Evolutionary conservation across 257 asterid species (phyloP).

Genomic region (Fraxinus pennsylvanica): DNA sequence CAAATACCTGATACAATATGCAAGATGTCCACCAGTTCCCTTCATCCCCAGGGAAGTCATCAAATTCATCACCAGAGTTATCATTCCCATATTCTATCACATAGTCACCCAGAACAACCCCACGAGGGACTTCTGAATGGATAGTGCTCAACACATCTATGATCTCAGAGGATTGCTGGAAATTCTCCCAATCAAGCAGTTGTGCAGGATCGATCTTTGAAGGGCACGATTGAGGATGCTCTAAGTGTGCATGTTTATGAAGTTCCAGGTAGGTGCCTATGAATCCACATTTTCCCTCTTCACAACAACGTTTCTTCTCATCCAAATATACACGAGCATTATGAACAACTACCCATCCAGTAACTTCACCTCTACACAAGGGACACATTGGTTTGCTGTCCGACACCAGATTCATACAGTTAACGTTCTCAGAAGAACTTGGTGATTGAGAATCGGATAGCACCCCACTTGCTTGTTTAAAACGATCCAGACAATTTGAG

Average conservation of each 20-base stretch:
- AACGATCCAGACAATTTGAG: slow-evolving; percentile 76
- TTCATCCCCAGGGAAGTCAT: slow-evolving; percentile 59
- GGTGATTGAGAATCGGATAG: slow-evolving; percentile 40
- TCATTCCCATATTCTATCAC: slow-evolving; percentile 86
- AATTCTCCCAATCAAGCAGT: slow-evolving; percentile 83
- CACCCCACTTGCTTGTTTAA: slow-evolving; percentile 65
- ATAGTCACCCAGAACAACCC: slow-evolving; percentile 85
- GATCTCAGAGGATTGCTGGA: slow-evolving; percentile 83
- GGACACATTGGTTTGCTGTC: slow-evolving; percentile 62
- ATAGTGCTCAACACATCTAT: slow-evolving; percentile 81
- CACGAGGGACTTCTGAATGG: slow-evolving; percentile 79
- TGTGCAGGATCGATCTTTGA: slow-evolving; percentile 81
- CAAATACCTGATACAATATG: slow-evolving; percentile 72
- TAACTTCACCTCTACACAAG: slow-evolving; percentile 79
- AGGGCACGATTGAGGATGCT: slow-evolving; percentile 78
- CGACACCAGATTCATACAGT: slow-evolving; percentile 28
- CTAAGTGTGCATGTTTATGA: slow-evolving; percentile 63
- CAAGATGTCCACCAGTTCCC: slow-evolving; percentile 88
- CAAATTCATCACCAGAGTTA: slow-evolving; percentile 75
- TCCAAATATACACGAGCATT: slow-evolving; percentile 61
- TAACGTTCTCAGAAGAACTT: slow-evolving; percentile 37
- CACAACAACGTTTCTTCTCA: slow-evolving; percentile 69
- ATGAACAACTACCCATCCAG: slow-evolving; percentile 67
- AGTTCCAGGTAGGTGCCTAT: slow-evolving; percentile 67
- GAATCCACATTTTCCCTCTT: slow-evolving; percentile 66